A percentile compares a stretch with the other conserved stretches of the same genome.
These are phyloP conservation scores for Peniophora sp. DNA, from an alignment of 1,284 basidiomycete genomes.

Conservation along the genomic window DNA sequence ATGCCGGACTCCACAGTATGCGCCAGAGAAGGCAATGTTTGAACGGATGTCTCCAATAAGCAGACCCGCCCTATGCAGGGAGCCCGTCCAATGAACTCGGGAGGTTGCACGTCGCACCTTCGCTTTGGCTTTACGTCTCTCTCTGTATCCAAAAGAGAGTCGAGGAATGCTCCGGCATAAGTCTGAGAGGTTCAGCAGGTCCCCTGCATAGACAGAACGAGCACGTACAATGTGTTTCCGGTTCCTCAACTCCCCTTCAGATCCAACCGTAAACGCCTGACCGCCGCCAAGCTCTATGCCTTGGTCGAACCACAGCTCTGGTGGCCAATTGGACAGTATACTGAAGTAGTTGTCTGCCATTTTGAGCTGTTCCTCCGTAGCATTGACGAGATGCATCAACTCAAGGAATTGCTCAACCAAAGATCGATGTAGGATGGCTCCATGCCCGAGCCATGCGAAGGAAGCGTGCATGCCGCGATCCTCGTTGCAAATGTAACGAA, in stretches of 20 bases:
- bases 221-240: conserved; percentile 46
- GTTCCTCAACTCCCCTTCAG: conserved; percentile 51
- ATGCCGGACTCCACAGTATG: conserved; percentile 19
- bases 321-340: conserved; percentile 42
- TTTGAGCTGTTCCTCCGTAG: conserved; percentile 41
- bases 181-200: no score
- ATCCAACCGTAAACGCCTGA: conserved; percentile 53
- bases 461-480: conserved; percentile 38
- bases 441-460: conserved; percentile 64
- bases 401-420: conserved; percentile 39
- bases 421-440: conserved; percentile 41
- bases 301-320: conserved; percentile 55
- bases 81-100: conserved; percentile 19
- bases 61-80: conserved; percentile 40
- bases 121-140: no score
- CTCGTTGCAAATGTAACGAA: conserved; percentile 26
- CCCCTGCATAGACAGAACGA: no score
- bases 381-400: conserved; percentile 35
- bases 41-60: conserved; percentile 48
- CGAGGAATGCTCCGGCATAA: no score
- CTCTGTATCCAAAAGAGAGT: no score
- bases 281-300: conserved; percentile 52
- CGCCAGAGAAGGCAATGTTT: conserved; percentile 28
- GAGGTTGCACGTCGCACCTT: no score
- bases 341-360: conserved; percentile 71